These are phyloP conservation scores for Kodamaea lidongshanica DNA, from an alignment of 805 yeast species.

Conservation along the genomic window DNA sequence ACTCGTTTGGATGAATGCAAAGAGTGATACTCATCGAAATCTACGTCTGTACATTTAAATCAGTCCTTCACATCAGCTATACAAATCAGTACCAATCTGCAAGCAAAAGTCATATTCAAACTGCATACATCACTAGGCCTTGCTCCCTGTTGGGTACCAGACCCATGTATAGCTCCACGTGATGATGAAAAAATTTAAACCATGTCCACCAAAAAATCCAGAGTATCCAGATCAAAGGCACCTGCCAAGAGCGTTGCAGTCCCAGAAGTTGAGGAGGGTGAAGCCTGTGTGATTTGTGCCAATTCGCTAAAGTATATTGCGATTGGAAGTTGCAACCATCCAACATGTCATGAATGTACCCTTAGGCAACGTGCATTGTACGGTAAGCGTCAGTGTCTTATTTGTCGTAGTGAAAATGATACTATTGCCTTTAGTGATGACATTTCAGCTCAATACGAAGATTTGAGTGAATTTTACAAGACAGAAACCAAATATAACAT, in stretches of 20 bases:
- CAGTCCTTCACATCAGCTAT: no score
- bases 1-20: no score
- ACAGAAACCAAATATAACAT: constrained; percentile 46
- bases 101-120: no score
- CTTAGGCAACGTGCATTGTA: constrained; percentile 79
- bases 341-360: constrained; percentile 75
- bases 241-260: not conserved
- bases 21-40: no score
- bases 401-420: constrained; percentile 72
- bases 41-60: no score
- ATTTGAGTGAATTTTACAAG: constrained; percentile 29
- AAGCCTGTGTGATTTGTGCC: constrained; percentile 79
- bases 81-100: no score
- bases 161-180: no score
- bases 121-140: no score
- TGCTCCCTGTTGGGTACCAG: no score
- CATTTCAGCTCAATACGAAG: constrained; percentile 24
- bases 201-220: constrained; percentile 1
- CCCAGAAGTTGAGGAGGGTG: constrained; percentile 24
- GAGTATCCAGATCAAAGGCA: constrained; percentile 3
- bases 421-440: constrained; percentile 52
- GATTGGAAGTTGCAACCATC: constrained; percentile 77
- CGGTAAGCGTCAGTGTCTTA: constrained; percentile 66
- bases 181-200: not conserved
- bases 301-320: constrained; percentile 59